phyloP scores from a whole-genome alignment of 805 yeast genomes.

The Wickerhamia fluorescens region DNA sequence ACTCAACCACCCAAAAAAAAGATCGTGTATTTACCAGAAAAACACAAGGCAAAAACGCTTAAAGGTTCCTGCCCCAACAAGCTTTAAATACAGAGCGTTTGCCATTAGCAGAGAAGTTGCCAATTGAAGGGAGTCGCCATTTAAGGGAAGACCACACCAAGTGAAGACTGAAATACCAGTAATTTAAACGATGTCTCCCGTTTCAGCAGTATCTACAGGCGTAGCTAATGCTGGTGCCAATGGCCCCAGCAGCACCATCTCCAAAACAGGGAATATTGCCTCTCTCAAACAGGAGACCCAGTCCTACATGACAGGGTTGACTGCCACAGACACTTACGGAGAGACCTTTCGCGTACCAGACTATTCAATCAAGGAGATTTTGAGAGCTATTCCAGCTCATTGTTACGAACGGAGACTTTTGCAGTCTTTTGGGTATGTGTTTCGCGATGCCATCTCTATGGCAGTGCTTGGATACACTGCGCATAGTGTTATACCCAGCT shows the following conservation, averaged over 20 bases:
- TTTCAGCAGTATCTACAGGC: slow-evolving; percentile 1
- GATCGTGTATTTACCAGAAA: no score
- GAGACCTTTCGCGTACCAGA: slow-evolving; percentile 55
- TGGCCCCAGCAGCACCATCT: slow-evolving; percentile 5
- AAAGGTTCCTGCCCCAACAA: no score
- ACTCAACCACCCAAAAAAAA: no score
- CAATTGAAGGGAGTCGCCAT: no score
- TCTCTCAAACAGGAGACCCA: slow-evolving; percentile 5
- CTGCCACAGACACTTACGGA: slow-evolving; percentile 48
- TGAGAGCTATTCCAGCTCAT: slow-evolving; percentile 52
- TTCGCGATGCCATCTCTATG: slow-evolving; percentile 45
- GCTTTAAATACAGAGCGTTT: no score
- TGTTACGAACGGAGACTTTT: slow-evolving; percentile 50
- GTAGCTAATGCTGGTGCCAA: slow-evolving; percentile 2
- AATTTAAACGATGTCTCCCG: no score
- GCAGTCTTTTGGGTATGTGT: slow-evolving; percentile 45
- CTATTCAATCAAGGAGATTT: slow-evolving; percentile 50
- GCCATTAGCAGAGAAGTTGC: no score
- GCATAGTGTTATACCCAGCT: slow-evolving; percentile 29
- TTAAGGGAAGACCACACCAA: no score
- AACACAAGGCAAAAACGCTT: no score
- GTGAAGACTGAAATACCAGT: no score
- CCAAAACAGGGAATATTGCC: slow-evolving; percentile 10
- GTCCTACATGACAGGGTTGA: slow-evolving; percentile 8
- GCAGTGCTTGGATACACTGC: slow-evolving; percentile 36